Evolutionary conservation across 1,139 yeast species (phyloP), one percentile per base, ranked within the genome.

Genomic region (Pichia sp.): DNA sequence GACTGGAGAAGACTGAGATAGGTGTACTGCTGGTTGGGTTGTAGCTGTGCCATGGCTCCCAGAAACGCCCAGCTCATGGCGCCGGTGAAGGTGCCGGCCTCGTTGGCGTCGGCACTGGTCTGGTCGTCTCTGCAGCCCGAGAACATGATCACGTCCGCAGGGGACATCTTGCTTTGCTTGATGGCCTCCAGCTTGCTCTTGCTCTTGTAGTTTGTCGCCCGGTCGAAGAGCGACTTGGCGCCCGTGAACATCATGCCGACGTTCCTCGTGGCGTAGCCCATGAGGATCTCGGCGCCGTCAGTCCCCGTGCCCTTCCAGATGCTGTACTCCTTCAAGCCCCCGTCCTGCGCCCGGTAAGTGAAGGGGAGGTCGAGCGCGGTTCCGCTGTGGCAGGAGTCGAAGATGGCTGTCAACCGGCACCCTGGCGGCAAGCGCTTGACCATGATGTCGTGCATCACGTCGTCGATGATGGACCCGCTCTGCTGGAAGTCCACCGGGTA

Each of bases 51-150:
- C 75, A 92, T 74, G 29, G 87, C 95, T 59, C 80, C 78, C 58
- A 90, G 81, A 66, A 92, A 90, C 1, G 97, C 87, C 78, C 86
- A 90, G 51, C 96, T 87, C 96, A 92, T 89, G 26, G 98, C 98
- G 57, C 98, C 98, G 0, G 96, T 90, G 46, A 87, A 83, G 46
- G 72, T 73, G 30, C 96, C 96, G 52, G 81, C 83, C 66, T 87
- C 92, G 31, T 75, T 75, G 1, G 97, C 87, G 69, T 90, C 97
- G 6, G 97, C 97, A 57, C 81, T 75, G 10, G 86, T 81, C 67
- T 84, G 97, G 57, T 85, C 82, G 71, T 92, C 97, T 71, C 89
- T 90, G 66, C 97, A 90, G 10, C 98, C 98, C 8, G 95, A 85
- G 55, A 92, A 76, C 71, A 87, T 81, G 40, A 92, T 81, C 43